Conservation (phyloP, 2,329 filamentous ascomycete genomes). For the Ophiosphaerella herpotricha region DNA sequence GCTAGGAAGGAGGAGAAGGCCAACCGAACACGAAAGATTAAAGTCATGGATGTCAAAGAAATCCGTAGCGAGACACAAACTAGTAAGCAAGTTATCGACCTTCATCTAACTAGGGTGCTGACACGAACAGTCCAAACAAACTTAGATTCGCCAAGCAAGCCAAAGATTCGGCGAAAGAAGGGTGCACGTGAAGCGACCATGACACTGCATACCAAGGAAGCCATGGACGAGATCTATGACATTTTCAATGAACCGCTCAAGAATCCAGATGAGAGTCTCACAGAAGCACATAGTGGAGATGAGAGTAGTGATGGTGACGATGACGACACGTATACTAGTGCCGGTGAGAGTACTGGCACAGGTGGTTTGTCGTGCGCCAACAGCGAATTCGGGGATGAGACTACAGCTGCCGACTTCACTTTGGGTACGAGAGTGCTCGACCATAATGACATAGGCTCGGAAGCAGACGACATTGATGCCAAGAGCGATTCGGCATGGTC, state of each 20-base stretch:
- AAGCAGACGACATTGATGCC: constrained; percentile 43
- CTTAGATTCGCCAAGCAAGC: constrained; percentile 80
- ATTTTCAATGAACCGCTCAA: constrained; percentile 89
- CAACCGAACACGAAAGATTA: constrained; percentile 63
- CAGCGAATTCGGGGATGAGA: constrained; percentile 70
- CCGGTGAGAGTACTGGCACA: constrained; percentile 80
- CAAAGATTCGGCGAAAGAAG: constrained; percentile 76
- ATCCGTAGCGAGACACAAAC: constrained; percentile 87
- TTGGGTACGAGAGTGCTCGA: constrained; percentile 44
- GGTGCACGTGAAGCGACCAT: constrained; percentile 84
- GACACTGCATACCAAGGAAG: constrained; percentile 93
- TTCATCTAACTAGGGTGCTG: constrained; percentile 8
- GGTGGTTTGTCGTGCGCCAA: constrained; percentile 68
- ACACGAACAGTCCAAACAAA: constrained; percentile 79
- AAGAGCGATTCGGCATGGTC: constrained; percentile 78
- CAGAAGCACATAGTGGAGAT: constrained; percentile 67
- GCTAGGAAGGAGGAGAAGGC: constrained; percentile 55
- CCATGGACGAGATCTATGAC: constrained; percentile 96
- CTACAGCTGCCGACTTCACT: constrained; percentile 56
- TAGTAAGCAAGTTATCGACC: constrained; percentile 61
- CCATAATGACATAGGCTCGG: constrained; percentile 51
- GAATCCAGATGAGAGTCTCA: constrained; percentile 50
- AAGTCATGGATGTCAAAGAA: constrained; percentile 69
- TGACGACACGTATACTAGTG: constrained; percentile 72
- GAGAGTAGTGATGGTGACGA: constrained; percentile 67